Base-by-base conservation (phyloP, 306 rosid genomes). In the Trifolium repens region DNA sequence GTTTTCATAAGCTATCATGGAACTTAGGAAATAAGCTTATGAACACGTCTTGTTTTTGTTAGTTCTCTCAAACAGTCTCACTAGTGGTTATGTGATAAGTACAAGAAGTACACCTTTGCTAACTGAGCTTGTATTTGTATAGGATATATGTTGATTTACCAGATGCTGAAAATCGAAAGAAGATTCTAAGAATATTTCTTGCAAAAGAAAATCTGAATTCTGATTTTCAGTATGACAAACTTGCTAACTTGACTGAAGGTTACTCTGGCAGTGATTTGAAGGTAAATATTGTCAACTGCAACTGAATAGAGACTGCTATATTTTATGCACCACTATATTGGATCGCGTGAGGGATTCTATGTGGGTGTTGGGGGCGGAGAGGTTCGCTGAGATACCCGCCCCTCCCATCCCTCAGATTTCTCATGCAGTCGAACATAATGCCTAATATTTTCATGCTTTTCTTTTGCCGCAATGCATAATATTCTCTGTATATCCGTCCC, bases 231-330 rank as follows among this genome's bases (percentile, higher is more conserved):
- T 91, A 77, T 78, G 93, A 86, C 22, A 88, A 89, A 80, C 96
- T 94, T 76, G 97, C 97, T 72, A 67, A 77, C 62, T 79, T 86
- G 82, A 94, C 99, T 0, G 97, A 90, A 80, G 99, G 99, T 74
- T 94, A 94, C 89, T 94, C 99, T 72, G 99, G 99, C 74, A 92
- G 97, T 74, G 99, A 92, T 86, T 81, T 94, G 84, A 91, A 94
- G 98, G 98, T 94, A 84, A 67, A 73, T 16, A 72, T 77, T 42
- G 47, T 49, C 43, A 6, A 58, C 26, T 66, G 54, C 22, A 13
- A 13, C 71, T 26, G 61, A 78, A 19, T 67, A 34, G 58, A 26
- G 14, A 17, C 26, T 42, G 32, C 76, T 72, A 52, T 30, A 39
- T 34, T 30, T 17, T 27, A 42, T 27, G 64, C 64, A 22, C 71